These are phyloP conservation scores for Leucocoprinus leucothites DNA, from an alignment of 768 basidiomycete species.

Conservation along the genomic window DNA sequence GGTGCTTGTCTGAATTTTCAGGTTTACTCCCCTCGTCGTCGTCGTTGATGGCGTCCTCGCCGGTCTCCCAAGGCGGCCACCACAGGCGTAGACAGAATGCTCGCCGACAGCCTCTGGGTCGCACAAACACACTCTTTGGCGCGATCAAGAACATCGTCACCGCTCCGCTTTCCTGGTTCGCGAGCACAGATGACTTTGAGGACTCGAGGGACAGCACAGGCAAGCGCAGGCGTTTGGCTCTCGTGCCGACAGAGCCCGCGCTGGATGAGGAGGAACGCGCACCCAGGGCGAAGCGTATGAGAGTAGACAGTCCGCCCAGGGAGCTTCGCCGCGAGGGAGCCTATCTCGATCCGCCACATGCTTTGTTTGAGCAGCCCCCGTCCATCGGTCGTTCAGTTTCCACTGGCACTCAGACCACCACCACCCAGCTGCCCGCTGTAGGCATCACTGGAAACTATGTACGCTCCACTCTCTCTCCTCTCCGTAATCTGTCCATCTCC, in stretches of 20 bases:
- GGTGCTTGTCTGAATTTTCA: conserved; percentile 7
- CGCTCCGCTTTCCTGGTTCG: conserved; percentile 58
- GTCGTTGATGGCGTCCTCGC: conserved; percentile 35
- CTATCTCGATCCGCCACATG: conserved; percentile 55
- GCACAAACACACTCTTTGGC: conserved; percentile 58
- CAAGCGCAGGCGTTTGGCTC: conserved; percentile 50
- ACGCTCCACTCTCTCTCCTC: conserved; percentile 43
- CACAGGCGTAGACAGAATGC: conserved; percentile 22
- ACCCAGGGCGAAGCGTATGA: conserved; percentile 48
- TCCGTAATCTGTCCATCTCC: conserved; percentile 33
- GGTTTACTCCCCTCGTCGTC: conserved; percentile 26
- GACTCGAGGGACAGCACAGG: conserved; percentile 46
- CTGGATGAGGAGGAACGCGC: conserved; percentile 30
- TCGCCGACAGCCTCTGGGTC: conserved; percentile 37
- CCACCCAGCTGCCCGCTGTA: conserved; percentile 21
- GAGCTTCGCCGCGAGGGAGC: conserved; percentile 22
- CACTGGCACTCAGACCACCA: conserved; percentile 20
- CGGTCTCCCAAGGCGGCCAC: conserved; percentile 26
- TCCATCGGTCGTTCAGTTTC: conserved; percentile 24
- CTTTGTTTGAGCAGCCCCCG: conserved; percentile 35
- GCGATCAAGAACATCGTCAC: conserved; percentile 65
- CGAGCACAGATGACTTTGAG: conserved; percentile 46
- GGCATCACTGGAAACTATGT: conserved; percentile 22
- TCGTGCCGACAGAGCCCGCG: conserved; percentile 27
- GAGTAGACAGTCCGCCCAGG: conserved; percentile 47